Evolutionary conservation across 2,329 filamentous ascomycete species (phyloP), one percentile per base, ranked within the genome.

Genomic region (Penicillium sclerotiorum): DNA sequence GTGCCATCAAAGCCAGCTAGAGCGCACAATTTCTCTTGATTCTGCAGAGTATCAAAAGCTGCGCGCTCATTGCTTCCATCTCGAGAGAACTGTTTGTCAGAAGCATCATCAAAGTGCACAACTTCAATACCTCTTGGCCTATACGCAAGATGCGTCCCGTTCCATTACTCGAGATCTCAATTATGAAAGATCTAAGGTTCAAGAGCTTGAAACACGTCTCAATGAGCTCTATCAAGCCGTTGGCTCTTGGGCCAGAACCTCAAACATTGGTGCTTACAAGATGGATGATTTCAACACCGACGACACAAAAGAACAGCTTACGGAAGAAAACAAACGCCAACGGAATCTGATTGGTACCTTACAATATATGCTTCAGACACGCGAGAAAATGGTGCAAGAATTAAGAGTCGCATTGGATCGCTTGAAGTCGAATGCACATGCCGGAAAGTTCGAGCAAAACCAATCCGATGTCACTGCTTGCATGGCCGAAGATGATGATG

Each of bases 81-180:
- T 45, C 1, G 32, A 45, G 33, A 45, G 17, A 28, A 18, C 27
- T 6, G 22, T 45, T 20, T 13, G 18, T 12, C 32, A 25, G 18
- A 25, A 27, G 12, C 43, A 45, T 8, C 6, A 45, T 35, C 43
- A 45, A 25, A 45, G 17, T 8, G 21, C 23, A n/a, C 22, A 38
- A 5, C 8, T 38, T 18, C 28, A 45, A 22, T 17, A n/a, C 9
- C 35, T 30, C n/a, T 18, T 45, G 13, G 21, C 33, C 15, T 20
- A 45, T 22, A 45, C 33, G n/a, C 17, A 30, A 30, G 43, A 45
- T 6, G 22, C 32, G 17, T 45, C 12, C 35, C 43, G 43, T 13
- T 20, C 35, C 3, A 22, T 37, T 2, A 18, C n/a, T 38, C 33
- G 22, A 13, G 22, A 45, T 20, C 43, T 45, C 13, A 21, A 20